Conservation (phyloP, 345 rosid species). For the Conringia planisiliqua region DNA sequence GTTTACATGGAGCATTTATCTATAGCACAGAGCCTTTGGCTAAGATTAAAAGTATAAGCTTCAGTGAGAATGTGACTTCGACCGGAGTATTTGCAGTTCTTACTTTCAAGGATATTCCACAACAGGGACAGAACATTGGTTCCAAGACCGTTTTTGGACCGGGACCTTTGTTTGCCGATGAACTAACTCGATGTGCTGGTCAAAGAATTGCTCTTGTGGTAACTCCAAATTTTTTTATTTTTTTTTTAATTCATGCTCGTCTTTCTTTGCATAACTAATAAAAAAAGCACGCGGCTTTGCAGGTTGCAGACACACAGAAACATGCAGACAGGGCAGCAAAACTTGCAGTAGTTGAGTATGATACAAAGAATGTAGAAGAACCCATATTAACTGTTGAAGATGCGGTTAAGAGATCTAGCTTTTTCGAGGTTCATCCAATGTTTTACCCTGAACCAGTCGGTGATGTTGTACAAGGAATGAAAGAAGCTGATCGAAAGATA, state of each 20-base stretch:
- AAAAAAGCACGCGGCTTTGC: not conserved
- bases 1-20: slow-evolving; percentile 83
- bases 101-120: slow-evolving; percentile 69
- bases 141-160: slow-evolving; percentile 40
- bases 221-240: not conserved
- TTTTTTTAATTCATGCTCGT: not conserved
- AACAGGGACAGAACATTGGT: slow-evolving; percentile 66
- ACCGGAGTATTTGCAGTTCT: slow-evolving; percentile 47
- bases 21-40: slow-evolving; percentile 80
- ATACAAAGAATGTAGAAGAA: slow-evolving; percentile 44
- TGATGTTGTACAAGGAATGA: slow-evolving; percentile 70
- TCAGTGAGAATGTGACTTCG: slow-evolving; percentile 39
- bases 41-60: slow-evolving; percentile 45
- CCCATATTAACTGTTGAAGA: slow-evolving; percentile 78
- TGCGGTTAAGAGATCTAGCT: slow-evolving; percentile 62
- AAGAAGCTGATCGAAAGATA: slow-evolving; percentile 70
- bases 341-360: slow-evolving; percentile 65
- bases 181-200: slow-evolving; percentile 59
- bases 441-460: slow-evolving; percentile 52
- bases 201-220: slow-evolving; percentile 88
- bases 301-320: slow-evolving; percentile 92
- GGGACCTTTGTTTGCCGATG: slow-evolving; percentile 74
- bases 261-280: not conserved
- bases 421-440: slow-evolving; percentile 50
- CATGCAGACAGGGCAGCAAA: slow-evolving; percentile 69